These are phyloP conservation scores for Phialophora expanda DNA, from an alignment of 2,329 filamentous ascomycete genomes.

Conservation along the genomic window DNA sequence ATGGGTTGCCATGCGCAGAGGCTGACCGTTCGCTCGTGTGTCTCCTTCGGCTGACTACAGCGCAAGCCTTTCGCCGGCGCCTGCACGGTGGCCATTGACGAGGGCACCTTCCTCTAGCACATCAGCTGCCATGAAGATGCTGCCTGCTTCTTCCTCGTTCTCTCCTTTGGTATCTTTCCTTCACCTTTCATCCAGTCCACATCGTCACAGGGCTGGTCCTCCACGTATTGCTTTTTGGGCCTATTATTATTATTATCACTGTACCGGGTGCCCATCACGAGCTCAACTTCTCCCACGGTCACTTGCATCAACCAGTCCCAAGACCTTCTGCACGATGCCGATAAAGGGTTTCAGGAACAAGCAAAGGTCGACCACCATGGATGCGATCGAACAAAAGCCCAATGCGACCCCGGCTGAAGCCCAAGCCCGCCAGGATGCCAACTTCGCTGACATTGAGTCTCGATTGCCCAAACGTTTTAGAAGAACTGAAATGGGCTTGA, in stretches of 20 bases:
- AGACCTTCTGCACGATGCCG: slow-evolving; percentile 23
- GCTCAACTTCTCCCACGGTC: slow-evolving; percentile 9
- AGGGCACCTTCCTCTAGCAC: slow-evolving; percentile 10
- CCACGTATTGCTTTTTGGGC: slow-evolving; percentile 15
- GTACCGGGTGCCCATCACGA: slow-evolving; percentile 18
- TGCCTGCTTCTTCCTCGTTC: slow-evolving; percentile 12
- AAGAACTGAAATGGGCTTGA: slow-evolving; percentile 37
- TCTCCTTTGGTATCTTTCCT: slow-evolving; percentile 1
- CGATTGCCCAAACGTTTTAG: slow-evolving; percentile 38
- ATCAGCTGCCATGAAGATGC: slow-evolving; percentile 23
- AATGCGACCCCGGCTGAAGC: slow-evolving; percentile 39
- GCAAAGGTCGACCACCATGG: slow-evolving; percentile 19
- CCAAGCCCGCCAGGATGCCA: slow-evolving; percentile 38
- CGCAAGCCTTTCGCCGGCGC: slow-evolving; percentile 3
- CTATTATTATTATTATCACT: slow-evolving; percentile 31
- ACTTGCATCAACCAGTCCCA: slow-evolving; percentile 8
- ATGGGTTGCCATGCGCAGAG: not conserved
- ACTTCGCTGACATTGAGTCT: slow-evolving; percentile 39
- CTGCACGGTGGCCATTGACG: slow-evolving; percentile 14
- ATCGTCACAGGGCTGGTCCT: slow-evolving; percentile 12
- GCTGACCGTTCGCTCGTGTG: not conserved
- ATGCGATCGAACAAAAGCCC: slow-evolving; percentile 35
- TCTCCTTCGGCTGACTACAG: slow-evolving; percentile 10
- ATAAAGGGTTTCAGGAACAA: slow-evolving; percentile 16
- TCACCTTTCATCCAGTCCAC: slow-evolving; percentile 12